These are phyloP conservation scores for Lichtheimia hyalospora DNA, from an alignment of 371 early-diverging fungal species.

Conservation along the genomic window DNA sequence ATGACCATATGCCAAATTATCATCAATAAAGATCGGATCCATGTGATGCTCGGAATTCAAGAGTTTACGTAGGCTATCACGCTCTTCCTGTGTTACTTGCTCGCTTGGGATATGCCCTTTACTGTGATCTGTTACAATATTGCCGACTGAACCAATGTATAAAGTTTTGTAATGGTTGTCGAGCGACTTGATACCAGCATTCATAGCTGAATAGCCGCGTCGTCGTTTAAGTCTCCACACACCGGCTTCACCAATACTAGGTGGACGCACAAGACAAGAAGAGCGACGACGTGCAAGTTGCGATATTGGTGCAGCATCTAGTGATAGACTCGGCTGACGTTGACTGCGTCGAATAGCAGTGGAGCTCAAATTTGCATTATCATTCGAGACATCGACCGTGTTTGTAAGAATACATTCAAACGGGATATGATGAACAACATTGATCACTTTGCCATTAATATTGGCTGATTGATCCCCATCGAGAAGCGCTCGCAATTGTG, in stretches of 20 bases:
- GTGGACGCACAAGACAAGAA: constrained; percentile 10
- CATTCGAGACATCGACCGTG: not conserved
- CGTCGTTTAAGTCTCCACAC: constrained; percentile 47
- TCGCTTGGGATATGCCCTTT: constrained; percentile 21
- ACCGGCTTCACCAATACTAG: constrained; percentile 26
- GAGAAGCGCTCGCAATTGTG: not conserved
- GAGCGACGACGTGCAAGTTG: constrained; percentile 35
- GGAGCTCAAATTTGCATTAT: not conserved
- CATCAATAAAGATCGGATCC: constrained; percentile 81
- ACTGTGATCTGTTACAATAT: constrained; percentile 45
- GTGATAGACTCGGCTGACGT: not conserved
- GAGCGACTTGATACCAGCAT: constrained; percentile 69
- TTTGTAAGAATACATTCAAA: constrained; percentile 24
- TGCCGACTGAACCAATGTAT: constrained; percentile 76
- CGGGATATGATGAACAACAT: constrained; percentile 56
- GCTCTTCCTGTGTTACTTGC: constrained; percentile 42
- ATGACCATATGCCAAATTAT: constrained; percentile 66
- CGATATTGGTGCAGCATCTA: constrained; percentile 28
- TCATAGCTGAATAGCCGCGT: constrained; percentile 76
- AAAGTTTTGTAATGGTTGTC: constrained; percentile 48
- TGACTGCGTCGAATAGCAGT: not conserved
- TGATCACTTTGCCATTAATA: constrained; percentile 45
- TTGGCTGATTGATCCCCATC: not conserved
- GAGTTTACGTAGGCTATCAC: constrained; percentile 30
- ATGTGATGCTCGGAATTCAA: constrained; percentile 55